Evolutionary conservation across 2,329 filamentous ascomycete species (phyloP).

Genomic region (Didymella arachidicola): DNA sequence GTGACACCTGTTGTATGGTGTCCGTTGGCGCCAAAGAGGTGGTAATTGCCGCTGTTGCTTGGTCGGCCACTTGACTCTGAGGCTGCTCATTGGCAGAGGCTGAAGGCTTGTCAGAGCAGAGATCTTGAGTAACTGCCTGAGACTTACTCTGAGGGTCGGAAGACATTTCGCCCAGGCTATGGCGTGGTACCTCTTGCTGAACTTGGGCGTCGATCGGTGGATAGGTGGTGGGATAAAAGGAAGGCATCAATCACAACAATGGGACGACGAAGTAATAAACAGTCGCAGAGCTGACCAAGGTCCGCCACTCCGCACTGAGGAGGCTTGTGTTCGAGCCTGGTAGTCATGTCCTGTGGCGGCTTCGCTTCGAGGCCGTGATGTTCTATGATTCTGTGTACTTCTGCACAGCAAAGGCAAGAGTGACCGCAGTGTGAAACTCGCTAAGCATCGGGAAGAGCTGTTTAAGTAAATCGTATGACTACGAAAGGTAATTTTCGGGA

Average conservation of each 20-base stretch:
- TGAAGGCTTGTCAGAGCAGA: slow-evolving; percentile 36
- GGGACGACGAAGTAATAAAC: slow-evolving; percentile 47
- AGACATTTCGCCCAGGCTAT: slow-evolving; percentile 40
- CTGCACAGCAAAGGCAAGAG: slow-evolving; percentile 24
- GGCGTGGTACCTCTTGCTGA: slow-evolving; percentile 24
- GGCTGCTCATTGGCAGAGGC: slow-evolving; percentile 37
- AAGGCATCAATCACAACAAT: slow-evolving; percentile 29
- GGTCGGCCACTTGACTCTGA: slow-evolving; percentile 38
- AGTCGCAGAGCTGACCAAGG: slow-evolving; percentile 30
- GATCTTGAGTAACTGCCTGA: slow-evolving; percentile 22
- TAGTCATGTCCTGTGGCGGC: slow-evolving; percentile 25
- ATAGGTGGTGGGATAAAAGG: slow-evolving; percentile 35
- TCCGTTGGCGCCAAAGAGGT: slow-evolving; percentile 34
- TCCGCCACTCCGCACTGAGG: slow-evolving; percentile 23
- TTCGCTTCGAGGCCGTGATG: slow-evolving; percentile 19
- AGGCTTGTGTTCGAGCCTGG: slow-evolving; percentile 21
- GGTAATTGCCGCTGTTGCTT: slow-evolving; percentile 41
- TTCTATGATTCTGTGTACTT: slow-evolving; percentile 23
- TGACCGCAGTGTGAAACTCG: slow-evolving; percentile 41
- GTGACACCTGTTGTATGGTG: slow-evolving; percentile 37
- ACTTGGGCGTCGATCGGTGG: slow-evolving; percentile 30
- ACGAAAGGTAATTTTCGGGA: slow-evolving; percentile 6
- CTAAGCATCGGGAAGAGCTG: slow-evolving; percentile 32
- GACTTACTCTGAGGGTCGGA: slow-evolving; percentile 44
- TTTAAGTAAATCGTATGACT: slow-evolving; percentile 18